Base-by-base conservation (phyloP, 257 asterid species). In the Gardenia jasminoides region DNA sequence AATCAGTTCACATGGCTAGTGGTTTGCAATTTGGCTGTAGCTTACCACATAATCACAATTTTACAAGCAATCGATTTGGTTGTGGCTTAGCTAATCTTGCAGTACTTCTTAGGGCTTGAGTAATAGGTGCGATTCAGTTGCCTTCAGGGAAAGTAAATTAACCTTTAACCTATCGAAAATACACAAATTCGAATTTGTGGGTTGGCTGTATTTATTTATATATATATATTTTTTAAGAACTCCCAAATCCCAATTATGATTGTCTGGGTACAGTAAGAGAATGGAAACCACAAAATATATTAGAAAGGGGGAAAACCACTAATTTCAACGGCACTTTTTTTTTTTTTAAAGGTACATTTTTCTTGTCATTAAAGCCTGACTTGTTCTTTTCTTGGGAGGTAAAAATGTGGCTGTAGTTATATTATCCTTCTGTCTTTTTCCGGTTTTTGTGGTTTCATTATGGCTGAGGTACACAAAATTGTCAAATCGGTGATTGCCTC, bases 361-460 rank as follows among this genome's bases (percentile, higher is more conserved):
- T 26, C 9, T 80, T 39, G 58, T 50, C 17, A 36, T 46, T 46
- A 6, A 28, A 20, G 56, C 58, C 47, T 36, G 41, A 36, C 41
- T 67, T 19, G 4, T 81, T 43, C 8, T n/a, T 33, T 36, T 41
- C 61, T 64, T 70, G 75, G 7, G 30, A 31, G n/a, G 4, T n/a
- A 0, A 54, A 77, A 77, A 43, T 73, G 85, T 78, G 82, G 85
- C 20, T 78, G 46, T 72, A 67, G 26, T 7, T 67, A 10, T 15
- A 43, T 19, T 7, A 11, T 76, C 36, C 65, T 65, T 76, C 10
- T 43, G 22, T 11, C 28, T 20, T 66, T 66, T 75, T 43, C 41
- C 6, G 5, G n/a, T 6, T 41, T n/a, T 41, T 69, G 50, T 69
- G 50, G 50, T 43, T 43, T 6, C 20, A 31, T 43, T 70, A 10